phyloP scores from a whole-genome alignment of 441 rosid species.

The Eruca vesicaria region DNA sequence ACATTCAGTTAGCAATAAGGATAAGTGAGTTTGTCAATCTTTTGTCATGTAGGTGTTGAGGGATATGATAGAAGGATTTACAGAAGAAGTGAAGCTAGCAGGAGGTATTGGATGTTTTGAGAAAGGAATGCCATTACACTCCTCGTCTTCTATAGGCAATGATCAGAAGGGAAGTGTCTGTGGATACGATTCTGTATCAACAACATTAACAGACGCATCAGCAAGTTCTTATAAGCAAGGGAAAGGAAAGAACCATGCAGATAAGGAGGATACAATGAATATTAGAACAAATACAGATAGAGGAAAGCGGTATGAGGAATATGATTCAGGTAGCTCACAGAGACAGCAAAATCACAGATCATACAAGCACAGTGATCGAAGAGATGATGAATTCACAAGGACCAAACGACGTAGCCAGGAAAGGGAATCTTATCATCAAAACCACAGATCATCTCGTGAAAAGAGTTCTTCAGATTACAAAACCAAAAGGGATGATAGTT shows the following conservation, averaged over 20 bases:
- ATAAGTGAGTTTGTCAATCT: neutral
- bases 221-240: slow-evolving; percentile 31
- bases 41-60: slow-evolving; percentile 54
- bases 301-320: slow-evolving; percentile 41
- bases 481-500: slow-evolving; percentile 21
- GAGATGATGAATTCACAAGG: slow-evolving; percentile 42
- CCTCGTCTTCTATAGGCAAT: slow-evolving; percentile 30
- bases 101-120: slow-evolving; percentile 90
- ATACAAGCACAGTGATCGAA: slow-evolving; percentile 36
- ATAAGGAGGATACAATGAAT: slow-evolving; percentile 29
- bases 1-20: too few relatives aligned
- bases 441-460: slow-evolving; percentile 38
- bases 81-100: slow-evolving; percentile 79
- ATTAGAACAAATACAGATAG: slow-evolving; percentile 20
- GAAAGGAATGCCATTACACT: slow-evolving; percentile 40
- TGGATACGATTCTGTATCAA: slow-evolving; percentile 38
- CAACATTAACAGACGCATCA: slow-evolving; percentile 38
- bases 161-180: slow-evolving; percentile 35
- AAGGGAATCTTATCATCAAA: slow-evolving; percentile 40
- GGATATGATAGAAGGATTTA: slow-evolving; percentile 84
- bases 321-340: slow-evolving; percentile 44
- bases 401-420: slow-evolving; percentile 31
- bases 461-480: slow-evolving; percentile 33
- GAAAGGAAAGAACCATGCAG: slow-evolving; percentile 18
- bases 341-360: slow-evolving; percentile 39